These are phyloP conservation scores for Exutisphaerella laricina DNA, from an alignment of 2,329 filamentous ascomycete species.

Conservation along the genomic window DNA sequence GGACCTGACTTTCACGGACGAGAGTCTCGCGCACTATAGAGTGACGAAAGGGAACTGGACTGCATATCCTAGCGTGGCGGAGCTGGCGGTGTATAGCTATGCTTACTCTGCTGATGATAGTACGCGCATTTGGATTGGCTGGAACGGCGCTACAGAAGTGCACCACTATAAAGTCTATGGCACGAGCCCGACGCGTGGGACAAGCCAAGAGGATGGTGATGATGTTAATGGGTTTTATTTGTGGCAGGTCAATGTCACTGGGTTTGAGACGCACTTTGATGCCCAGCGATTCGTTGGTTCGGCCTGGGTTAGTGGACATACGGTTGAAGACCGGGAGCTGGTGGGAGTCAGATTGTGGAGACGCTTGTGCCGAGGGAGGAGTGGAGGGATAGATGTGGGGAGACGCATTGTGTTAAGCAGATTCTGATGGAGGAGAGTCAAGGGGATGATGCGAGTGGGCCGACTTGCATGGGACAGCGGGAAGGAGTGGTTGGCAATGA, in stretches of 20 bases:
- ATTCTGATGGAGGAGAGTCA: slow-evolving; percentile 1
- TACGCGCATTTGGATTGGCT: background rate
- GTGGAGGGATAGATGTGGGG: background rate
- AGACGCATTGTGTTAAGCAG: slow-evolving; percentile 3
- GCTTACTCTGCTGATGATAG: background rate
- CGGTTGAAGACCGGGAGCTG: slow-evolving; percentile 2
- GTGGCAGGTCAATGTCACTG: background rate
- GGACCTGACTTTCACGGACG: background rate
- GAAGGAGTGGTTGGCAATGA: too few relatives aligned
- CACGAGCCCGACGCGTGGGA: background rate
- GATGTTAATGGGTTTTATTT: slow-evolving; percentile 2
- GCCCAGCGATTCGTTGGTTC: background rate
- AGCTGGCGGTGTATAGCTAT: slow-evolving; percentile 6
- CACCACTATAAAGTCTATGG: background rate
- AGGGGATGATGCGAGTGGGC: background rate
- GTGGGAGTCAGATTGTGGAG: background rate
- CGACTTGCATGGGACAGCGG: too few relatives aligned
- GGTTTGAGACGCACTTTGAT: slow-evolving; percentile 9
- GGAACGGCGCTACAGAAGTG: background rate
- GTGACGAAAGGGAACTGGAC: slow-evolving; percentile 4
- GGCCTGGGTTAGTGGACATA: slow-evolving; percentile 8
- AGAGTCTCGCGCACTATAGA: slow-evolving; percentile 1
- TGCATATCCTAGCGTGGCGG: background rate
- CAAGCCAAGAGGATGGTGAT: background rate
- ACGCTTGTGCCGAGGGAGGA: slow-evolving; percentile 3